Evolutionary conservation across 305 asterid genomes (phyloP).

Genomic region (Euphrasia arctica): DNA sequence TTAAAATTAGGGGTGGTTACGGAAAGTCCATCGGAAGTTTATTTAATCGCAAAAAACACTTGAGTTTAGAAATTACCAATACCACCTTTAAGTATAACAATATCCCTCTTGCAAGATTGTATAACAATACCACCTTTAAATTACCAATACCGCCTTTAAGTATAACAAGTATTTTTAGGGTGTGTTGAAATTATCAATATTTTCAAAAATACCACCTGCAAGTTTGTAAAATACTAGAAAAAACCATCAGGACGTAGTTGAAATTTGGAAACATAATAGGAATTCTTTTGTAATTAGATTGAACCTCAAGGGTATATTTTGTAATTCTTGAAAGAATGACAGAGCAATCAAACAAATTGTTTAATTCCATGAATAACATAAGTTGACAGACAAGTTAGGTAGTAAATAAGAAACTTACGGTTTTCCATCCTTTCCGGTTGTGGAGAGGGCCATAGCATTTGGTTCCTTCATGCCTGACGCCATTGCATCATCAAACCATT

Average conservation of each 20-base stretch:
- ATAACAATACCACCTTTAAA: no score
- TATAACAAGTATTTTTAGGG: neutral
- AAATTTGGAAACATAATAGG: no score
- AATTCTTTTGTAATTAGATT: neutral
- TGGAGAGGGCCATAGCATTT: conserved; percentile 94
- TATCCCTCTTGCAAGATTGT: neutral
- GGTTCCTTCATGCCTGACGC: conserved; percentile 89
- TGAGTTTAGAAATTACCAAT: neutral
- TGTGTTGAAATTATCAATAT: no score
- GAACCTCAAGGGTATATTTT: neutral
- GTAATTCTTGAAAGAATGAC: conserved; percentile 4
- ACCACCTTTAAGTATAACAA: neutral
- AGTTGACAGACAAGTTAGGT: conserved; percentile 20
- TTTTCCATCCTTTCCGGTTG: conserved; percentile 80
- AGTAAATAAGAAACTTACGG: conserved; percentile 48
- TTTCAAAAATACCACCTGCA: no score
- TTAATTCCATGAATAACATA: conserved; percentile 11
- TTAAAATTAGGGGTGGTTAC: neutral
- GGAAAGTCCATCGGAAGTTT: neutral
- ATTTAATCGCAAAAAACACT: neutral
- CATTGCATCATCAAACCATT: conserved; percentile 96
- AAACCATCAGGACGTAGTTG: no score
- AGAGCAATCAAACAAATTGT: conserved; percentile 5
- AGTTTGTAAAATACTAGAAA: no score
- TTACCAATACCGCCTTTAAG: neutral